Evolutionary conservation across 306 rosid genomes (phyloP).

Genomic region (Mucuna pruriens): DNA sequence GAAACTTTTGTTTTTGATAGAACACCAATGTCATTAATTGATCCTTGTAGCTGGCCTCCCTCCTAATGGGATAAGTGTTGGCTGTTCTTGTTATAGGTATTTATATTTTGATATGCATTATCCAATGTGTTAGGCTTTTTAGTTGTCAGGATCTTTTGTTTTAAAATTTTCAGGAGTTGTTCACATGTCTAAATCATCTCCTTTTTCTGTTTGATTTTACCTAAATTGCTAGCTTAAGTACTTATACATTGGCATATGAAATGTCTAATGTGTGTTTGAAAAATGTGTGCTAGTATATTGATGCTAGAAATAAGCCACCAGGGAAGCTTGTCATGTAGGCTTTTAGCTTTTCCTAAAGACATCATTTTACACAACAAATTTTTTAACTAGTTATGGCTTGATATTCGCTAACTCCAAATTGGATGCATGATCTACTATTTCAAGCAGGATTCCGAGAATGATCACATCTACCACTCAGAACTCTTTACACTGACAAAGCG

Average conservation of each 20-base stretch:
- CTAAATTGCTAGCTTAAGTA: slow-evolving; percentile 1
- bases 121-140: background rate
- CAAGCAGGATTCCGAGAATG: slow-evolving; percentile 91
- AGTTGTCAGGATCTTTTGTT: background rate
- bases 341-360: slow-evolving; percentile 23
- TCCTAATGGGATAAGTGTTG: background rate
- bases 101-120: background rate
- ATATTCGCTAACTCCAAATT: slow-evolving; percentile 25
- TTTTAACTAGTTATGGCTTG: slow-evolving; percentile 13
- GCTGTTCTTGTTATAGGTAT: background rate
- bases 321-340: background rate
- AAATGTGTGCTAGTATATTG: slow-evolving; percentile 18
- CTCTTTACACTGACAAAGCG: slow-evolving; percentile 84
- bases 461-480: slow-evolving; percentile 92
- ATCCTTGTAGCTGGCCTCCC: background rate
- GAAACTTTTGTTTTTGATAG: slow-evolving; percentile 2
- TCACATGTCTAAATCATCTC: background rate
- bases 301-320: background rate
- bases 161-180: slow-evolving; percentile 14
- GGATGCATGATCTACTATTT: slow-evolving; percentile 40
- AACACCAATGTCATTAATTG: slow-evolving; percentile 24
- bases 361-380: background rate
- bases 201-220: slow-evolving; percentile 18
- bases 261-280: slow-evolving; percentile 19
- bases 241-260: slow-evolving; percentile 15